These are phyloP conservation scores for Canna indica DNA, from an alignment of 176 grass and related monocot species.

Conservation along the genomic window DNA sequence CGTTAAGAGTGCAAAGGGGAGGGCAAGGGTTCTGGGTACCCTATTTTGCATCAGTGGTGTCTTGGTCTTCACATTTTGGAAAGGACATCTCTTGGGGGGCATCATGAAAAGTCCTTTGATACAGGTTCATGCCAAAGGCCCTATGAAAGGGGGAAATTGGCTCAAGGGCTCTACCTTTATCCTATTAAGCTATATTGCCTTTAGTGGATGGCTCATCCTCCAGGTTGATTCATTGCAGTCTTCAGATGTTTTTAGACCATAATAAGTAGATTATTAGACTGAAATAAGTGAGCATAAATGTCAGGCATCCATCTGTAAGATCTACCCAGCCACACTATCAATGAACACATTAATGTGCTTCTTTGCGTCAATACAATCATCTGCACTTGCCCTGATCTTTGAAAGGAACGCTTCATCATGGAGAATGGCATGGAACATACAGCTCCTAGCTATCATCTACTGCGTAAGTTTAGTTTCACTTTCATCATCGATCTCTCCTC, in stretches of 20 bases:
- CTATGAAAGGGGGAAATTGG: conserved; percentile 11
- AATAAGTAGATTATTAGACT: background rate
- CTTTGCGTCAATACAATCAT: conserved; percentile 19
- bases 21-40: conserved; percentile 4
- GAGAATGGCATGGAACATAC: conserved; percentile 21
- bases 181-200: conserved; percentile 10
- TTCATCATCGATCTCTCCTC: background rate
- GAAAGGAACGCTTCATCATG: conserved; percentile 17
- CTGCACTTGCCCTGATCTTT: conserved; percentile 15
- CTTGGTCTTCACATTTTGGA: conserved; percentile 22
- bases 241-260: background rate
- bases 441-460: conserved; percentile 17
- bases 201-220: conserved; percentile 19
- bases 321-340: conserved; percentile 17
- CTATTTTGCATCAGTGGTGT: conserved; percentile 17
- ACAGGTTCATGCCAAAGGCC: background rate
- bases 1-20: conserved; percentile 5
- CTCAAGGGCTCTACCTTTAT: conserved; percentile 22
- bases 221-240: background rate
- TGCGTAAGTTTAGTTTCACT: conserved; percentile 2
- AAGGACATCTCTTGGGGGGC: conserved; percentile 6
- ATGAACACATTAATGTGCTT: conserved; percentile 23
- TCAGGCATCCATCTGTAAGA: conserved; percentile 14
- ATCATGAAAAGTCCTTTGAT: conserved; percentile 8
- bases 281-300: background rate